phyloP scores from a whole-genome alignment of 2,329 filamentous ascomycete species.

The Chaetomium strumarium region DNA sequence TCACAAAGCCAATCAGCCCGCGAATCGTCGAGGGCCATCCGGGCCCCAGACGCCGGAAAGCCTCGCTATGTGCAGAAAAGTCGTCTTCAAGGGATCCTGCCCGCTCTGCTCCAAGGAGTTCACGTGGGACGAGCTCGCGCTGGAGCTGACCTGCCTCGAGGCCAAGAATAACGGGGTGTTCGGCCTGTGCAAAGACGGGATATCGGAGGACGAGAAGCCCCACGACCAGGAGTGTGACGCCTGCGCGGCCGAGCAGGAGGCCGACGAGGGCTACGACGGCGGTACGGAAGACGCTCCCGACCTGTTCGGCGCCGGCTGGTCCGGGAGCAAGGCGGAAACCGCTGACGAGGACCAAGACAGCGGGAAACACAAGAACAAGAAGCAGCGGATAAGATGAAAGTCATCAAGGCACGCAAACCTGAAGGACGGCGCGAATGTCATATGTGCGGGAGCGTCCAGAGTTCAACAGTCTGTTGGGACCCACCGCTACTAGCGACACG shows the following conservation, averaged over 20 bases:
- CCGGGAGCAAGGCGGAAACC: slow-evolving; percentile 10
- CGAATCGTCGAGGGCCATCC: not conserved
- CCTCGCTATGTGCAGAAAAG: slow-evolving; percentile 40
- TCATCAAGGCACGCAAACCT: not conserved
- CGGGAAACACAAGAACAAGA: slow-evolving; percentile 21
- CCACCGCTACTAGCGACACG: no score
- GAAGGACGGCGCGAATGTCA: no score
- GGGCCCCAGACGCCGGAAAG: not conserved
- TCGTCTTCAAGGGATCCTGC: slow-evolving; percentile 41
- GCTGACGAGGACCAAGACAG: slow-evolving; percentile 18
- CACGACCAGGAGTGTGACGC: slow-evolving; percentile 45
- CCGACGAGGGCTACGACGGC: slow-evolving; percentile 35
- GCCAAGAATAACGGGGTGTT: slow-evolving; percentile 44
- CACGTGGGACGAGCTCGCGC: slow-evolving; percentile 40
- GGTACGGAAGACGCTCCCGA: slow-evolving; percentile 29
- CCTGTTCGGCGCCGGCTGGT: slow-evolving; percentile 4
- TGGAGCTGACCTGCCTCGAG: slow-evolving; percentile 43
- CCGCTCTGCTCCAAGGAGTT: slow-evolving; percentile 37
- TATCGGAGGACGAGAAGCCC: slow-evolving; percentile 37
- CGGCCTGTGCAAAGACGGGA: slow-evolving; percentile 38
- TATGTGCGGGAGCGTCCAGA: no score
- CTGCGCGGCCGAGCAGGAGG: slow-evolving; percentile 39
- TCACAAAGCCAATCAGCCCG: not conserved
- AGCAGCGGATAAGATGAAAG: slow-evolving; percentile 21
- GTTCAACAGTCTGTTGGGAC: not conserved